Conservation (phyloP, 2,329 filamentous ascomycete species). For the Alternaria brassicicola region DNA sequence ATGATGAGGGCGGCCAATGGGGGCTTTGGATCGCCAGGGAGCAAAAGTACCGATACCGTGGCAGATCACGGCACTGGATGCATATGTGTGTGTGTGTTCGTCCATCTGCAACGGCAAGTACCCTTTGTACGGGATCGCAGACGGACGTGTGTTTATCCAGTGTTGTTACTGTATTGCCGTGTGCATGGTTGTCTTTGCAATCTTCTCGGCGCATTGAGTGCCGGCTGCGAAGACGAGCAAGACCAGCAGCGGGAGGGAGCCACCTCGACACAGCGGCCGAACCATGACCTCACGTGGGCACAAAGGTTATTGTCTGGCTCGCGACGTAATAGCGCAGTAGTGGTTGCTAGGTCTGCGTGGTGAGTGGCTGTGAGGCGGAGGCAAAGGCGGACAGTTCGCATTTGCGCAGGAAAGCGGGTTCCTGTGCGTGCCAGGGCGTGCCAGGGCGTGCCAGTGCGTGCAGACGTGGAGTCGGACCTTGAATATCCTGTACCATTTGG, state of each 20-base stretch:
- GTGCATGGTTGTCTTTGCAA: not conserved
- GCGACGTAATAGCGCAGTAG: conserved; percentile 12
- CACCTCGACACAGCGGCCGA: not conserved
- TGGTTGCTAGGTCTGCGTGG: not conserved
- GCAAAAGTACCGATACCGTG: conserved; percentile 5
- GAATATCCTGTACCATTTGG: not conserved
- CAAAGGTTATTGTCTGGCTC: not conserved
- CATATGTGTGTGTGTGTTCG: conserved; percentile 2
- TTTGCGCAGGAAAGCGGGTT: not conserved
- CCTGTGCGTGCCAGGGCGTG: not conserved
- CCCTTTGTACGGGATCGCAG: not conserved
- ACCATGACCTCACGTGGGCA: not conserved
- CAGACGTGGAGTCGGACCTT: not conserved
- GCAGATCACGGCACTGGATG: not conserved
- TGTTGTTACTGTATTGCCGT: not conserved
- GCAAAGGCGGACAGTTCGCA: not conserved
- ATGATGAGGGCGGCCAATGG: conserved; percentile 10
- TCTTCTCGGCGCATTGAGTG: not conserved
- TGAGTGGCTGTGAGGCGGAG: not conserved
- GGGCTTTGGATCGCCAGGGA: not conserved
- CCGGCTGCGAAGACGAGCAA: not conserved
- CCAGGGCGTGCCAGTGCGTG: not conserved
- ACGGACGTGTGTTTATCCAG: not conserved
- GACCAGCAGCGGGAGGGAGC: not conserved
- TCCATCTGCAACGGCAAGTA: not conserved